Conservation (phyloP, 2,329 filamentous ascomycete species). For the Teratosphaeria gauchensis region DNA sequence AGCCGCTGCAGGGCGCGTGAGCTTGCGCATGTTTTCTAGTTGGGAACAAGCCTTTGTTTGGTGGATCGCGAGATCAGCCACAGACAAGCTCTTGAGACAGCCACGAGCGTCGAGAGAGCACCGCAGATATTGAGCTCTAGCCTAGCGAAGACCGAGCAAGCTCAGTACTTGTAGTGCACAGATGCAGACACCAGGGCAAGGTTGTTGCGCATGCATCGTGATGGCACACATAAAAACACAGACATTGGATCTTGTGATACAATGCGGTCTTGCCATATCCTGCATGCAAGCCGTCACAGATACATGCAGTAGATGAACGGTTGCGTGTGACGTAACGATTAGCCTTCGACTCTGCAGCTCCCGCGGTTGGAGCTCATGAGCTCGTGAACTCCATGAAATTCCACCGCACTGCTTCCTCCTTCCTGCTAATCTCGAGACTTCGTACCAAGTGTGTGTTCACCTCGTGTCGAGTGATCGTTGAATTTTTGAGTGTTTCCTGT, state of each 20-base stretch:
- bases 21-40: background rate
- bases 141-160: background rate
- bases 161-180: no score
- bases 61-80: background rate
- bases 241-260: background rate
- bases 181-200: no score
- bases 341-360: background rate
- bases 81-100: background rate
- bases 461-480: no score
- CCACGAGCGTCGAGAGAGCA: background rate
- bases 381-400: background rate
- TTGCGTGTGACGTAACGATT: background rate
- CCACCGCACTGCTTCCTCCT: background rate
- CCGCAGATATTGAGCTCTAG: background rate
- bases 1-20: slow-evolving; percentile 39
- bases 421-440: background rate
- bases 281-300: background rate
- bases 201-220: no score
- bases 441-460: no score
- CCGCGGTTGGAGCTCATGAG: background rate
- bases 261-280: background rate
- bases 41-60: background rate
- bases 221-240: no score
- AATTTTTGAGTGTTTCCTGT: background rate
- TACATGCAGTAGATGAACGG: background rate